These are phyloP conservation scores for Plasmodium gaboni DNA, from an alignment of 169 alveolate genomes.

Conservation along the genomic window DNA sequence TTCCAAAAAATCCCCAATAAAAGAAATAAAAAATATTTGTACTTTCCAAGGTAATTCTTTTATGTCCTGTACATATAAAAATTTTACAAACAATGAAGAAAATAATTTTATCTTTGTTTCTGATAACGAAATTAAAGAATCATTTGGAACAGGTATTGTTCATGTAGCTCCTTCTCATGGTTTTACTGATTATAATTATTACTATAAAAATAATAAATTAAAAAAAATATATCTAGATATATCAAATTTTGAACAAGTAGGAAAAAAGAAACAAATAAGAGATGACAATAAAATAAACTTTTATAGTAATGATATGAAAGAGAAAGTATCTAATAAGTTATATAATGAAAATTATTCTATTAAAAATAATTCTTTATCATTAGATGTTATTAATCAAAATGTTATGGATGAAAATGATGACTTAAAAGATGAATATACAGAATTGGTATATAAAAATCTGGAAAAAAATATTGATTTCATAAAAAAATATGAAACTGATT, in stretches of 20 bases:
- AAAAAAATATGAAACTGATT: background rate
- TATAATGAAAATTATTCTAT: background rate
- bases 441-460: slow-evolving; percentile 4
- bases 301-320: background rate
- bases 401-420: slow-evolving; percentile 69
- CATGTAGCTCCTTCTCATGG: slow-evolving; percentile 75
- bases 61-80: slow-evolving; percentile 12
- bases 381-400: slow-evolving; percentile 38
- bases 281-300: too few relatives aligned
- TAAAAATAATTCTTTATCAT: background rate
- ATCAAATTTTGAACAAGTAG: background rate
- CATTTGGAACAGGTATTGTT: slow-evolving; percentile 73
- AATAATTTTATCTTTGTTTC: slow-evolving; percentile 33
- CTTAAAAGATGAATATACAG: slow-evolving; percentile 48
- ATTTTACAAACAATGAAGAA: slow-evolving; percentile 37
- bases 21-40: slow-evolving; percentile 19
- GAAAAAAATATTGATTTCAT: slow-evolving; percentile 3
- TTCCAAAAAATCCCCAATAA: slow-evolving; percentile 6
- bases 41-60: slow-evolving; percentile 22
- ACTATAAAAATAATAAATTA: slow-evolving; percentile 32
- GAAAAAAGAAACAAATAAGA: background rate
- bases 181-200: slow-evolving; percentile 42
- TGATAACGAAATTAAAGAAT: slow-evolving; percentile 36
- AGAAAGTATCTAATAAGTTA: background rate
- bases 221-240: slow-evolving; percentile 17